phyloP scores from a whole-genome alignment of 805 yeast genomes.

The Lachancea sp. region DNA sequence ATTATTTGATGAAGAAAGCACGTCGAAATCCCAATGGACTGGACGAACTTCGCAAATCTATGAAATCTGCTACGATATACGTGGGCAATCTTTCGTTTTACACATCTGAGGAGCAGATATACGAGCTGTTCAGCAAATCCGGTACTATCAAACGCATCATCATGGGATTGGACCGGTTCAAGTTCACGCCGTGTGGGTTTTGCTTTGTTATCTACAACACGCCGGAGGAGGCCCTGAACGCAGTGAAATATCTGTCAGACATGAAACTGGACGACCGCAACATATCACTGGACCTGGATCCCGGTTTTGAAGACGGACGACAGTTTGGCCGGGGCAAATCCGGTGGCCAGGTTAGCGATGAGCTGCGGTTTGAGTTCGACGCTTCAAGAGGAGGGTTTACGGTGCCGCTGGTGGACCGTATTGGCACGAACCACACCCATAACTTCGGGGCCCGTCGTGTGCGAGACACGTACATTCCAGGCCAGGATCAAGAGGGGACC shows the following conservation, averaged over 20 bases:
- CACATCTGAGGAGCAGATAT: slow-evolving; percentile 92
- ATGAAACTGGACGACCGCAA: slow-evolving; percentile 79
- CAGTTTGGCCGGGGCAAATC: slow-evolving; percentile 90
- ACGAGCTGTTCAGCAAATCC: slow-evolving; percentile 76
- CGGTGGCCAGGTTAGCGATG: slow-evolving; percentile 90
- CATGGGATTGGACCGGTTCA: slow-evolving; percentile 91
- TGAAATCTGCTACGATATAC: slow-evolving; percentile 70
- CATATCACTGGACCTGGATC: slow-evolving; percentile 86
- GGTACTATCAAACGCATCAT: slow-evolving; percentile 75
- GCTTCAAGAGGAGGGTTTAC: slow-evolving; percentile 43
- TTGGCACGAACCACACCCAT: slow-evolving; percentile 17
- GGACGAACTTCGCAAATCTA: slow-evolving; percentile 58
- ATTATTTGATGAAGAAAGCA: slow-evolving; percentile 62
- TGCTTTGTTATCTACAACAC: slow-evolving; percentile 66
- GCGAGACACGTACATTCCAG: slow-evolving; percentile 21
- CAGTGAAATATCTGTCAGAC: slow-evolving; percentile 74
- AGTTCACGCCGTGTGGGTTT: slow-evolving; percentile 71
- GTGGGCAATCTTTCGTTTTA: slow-evolving; percentile 86
- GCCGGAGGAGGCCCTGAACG: slow-evolving; percentile 67
- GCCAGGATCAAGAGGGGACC: slow-evolving; percentile 4
- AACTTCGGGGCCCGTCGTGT: slow-evolving; percentile 32
- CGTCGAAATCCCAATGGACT: slow-evolving; percentile 44
- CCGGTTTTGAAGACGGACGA: slow-evolving; percentile 92
- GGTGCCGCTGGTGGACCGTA: slow-evolving; percentile 33
- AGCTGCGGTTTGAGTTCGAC: slow-evolving; percentile 45